Evolutionary conservation across 2,329 filamentous ascomycete species (phyloP).

Genomic region (Epichloe bromicola): DNA sequence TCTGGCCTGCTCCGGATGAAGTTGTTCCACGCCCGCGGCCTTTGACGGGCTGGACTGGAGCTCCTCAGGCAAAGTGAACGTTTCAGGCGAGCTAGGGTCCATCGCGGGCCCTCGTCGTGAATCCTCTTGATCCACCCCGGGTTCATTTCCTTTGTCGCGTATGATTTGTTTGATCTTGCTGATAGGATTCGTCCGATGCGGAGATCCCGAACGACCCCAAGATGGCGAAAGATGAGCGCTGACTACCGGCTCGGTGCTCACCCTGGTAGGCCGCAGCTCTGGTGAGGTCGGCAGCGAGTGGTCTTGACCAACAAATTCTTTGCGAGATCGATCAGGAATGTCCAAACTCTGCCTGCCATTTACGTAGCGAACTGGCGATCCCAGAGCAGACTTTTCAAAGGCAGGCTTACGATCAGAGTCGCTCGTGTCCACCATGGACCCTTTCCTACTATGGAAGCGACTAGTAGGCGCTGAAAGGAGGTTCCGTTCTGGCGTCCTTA

Average conservation of each 20-base stretch:
- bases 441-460: constrained; percentile 21
- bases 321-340: constrained; percentile 23
- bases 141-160: constrained; percentile 38
- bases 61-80: constrained; percentile 8
- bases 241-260: constrained; percentile 42
- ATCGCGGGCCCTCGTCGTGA: constrained; percentile 14
- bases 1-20: constrained; percentile 13
- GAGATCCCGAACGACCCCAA: constrained; percentile 50
- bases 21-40: constrained; percentile 23
- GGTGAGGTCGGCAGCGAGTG: constrained; percentile 39
- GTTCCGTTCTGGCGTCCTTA: constrained; percentile 20
- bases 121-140: constrained; percentile 22
- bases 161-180: constrained; percentile 43
- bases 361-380: constrained; percentile 14
- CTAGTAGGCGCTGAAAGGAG: constrained; percentile 16
- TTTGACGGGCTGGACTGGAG: constrained; percentile 10
- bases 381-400: constrained; percentile 10
- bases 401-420: constrained; percentile 24
- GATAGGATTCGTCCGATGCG: constrained; percentile 42
- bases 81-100: constrained; percentile 14
- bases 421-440: constrained; percentile 26
- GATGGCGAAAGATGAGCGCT: constrained; percentile 50
- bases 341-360: constrained; percentile 34
- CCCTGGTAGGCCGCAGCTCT: constrained; percentile 31
- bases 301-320: constrained; percentile 29